Conservation (phyloP, 2,329 filamentous ascomycete genomes). For the Paraphaeosphaeria minitans region DNA sequence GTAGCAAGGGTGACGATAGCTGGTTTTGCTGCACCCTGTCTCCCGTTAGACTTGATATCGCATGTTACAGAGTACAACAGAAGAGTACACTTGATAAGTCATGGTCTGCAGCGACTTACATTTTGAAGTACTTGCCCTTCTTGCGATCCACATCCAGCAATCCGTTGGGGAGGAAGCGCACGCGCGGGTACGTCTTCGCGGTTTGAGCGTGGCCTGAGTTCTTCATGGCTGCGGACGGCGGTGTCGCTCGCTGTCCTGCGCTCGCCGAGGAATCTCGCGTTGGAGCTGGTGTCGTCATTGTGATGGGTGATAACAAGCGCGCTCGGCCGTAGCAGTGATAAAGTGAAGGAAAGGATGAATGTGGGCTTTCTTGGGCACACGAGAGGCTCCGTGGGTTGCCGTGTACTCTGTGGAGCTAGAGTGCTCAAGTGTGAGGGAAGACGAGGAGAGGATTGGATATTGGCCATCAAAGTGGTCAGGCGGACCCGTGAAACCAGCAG, state of each 20-base stretch:
- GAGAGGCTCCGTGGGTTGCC: not conserved
- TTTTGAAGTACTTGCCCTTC: not conserved
- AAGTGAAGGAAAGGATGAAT: not conserved
- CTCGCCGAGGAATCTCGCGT: not conserved
- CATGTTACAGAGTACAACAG: not conserved
- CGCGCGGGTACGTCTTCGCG: not conserved
- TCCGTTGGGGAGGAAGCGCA: not conserved
- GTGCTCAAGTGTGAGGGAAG: not conserved
- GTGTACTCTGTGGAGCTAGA: not conserved
- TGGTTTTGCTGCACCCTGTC: not conserved
- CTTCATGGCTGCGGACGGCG: not conserved
- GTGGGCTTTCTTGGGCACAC: not conserved
- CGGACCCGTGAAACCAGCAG: not conserved
- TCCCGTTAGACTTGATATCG: not conserved
- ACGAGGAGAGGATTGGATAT: not conserved
- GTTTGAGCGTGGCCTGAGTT: not conserved
- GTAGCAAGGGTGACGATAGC: not conserved
- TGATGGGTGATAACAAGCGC: not conserved
- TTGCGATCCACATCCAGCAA: slow-evolving; percentile 1
- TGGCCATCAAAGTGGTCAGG: not conserved
- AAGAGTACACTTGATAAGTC: not conserved
- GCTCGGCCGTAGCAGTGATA: not conserved
- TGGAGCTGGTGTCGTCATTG: not conserved
- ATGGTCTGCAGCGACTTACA: not conserved
- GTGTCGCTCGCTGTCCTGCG: not conserved